Conservation (phyloP, 495 filamentous ascomycete genomes). For the Rusavskia elegans region DNA sequence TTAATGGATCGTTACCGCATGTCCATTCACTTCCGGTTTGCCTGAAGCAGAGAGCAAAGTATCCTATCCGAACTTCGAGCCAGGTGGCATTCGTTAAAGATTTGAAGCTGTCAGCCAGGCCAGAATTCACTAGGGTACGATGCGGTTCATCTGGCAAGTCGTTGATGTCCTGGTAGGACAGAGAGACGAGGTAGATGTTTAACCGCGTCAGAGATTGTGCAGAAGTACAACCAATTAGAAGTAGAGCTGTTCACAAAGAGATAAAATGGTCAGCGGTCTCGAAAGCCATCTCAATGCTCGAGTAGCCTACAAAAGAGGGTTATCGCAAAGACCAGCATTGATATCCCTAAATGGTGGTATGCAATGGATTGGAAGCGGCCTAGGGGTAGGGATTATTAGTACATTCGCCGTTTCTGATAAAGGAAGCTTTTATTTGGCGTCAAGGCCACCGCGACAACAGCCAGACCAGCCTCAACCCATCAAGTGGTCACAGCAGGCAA, state of each 20-base stretch:
- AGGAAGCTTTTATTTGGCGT: too few species aligned
- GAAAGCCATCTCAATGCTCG: too few species aligned
- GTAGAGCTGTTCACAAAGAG: background rate
- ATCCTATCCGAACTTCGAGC: slow-evolving; percentile 6
- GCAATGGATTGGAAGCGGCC: too few species aligned
- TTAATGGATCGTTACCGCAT: slow-evolving; percentile 64
- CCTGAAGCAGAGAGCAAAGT: slow-evolving; percentile 59
- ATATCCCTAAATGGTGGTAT: too few species aligned
- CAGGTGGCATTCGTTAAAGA: slow-evolving; percentile 32
- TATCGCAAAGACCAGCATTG: too few species aligned
- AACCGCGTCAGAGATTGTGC: slow-evolving; percentile 61
- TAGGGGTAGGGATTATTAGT: too few species aligned
- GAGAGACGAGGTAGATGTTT: slow-evolving; percentile 62
- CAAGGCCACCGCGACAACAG: too few species aligned
- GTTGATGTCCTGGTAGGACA: slow-evolving; percentile 44
- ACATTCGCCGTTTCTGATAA: too few species aligned
- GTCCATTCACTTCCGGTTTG: slow-evolving; percentile 54
- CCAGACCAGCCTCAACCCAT: too few species aligned
- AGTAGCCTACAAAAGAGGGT: too few species aligned
- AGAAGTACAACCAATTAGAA: slow-evolving; percentile 19
- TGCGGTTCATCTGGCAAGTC: background rate
- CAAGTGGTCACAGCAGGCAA: too few species aligned
- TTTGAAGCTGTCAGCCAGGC: slow-evolving; percentile 47
- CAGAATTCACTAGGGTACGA: background rate
- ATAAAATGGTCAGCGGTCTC: too few species aligned